Base-by-base conservation (phyloP, 352 stramenopile genomes). In the Plasmopara halstedii region DNA sequence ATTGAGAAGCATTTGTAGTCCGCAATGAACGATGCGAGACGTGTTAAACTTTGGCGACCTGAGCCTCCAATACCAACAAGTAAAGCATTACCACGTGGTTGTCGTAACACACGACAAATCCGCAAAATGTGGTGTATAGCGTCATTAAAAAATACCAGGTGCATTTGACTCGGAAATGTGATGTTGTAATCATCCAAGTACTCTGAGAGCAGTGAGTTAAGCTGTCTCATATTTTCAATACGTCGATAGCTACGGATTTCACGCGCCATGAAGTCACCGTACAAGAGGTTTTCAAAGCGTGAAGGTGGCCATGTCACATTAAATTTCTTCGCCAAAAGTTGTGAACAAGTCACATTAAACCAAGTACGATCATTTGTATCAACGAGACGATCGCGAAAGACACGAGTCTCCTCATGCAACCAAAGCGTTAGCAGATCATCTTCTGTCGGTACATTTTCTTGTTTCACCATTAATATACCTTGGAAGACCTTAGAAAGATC, bases 161-260 rank as follows among this genome's bases (percentile, higher is more conserved):
- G 78, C 88, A 97, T 97, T 29, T 93, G 80, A 31, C 70, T 92
- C 10, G 88, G 77, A 47, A 95, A 96, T 18, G 81, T 95, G 46
- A 97, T 83, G 55, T 97, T 97, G 58, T 97, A 97, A 64, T 97
- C 90, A 51, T 97, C 90, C 5, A 97, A 47, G 47, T 95, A 95
- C 48, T 97, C 84, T 33, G 75, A 62, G 2, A 97, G 62, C n/a
- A 96, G 54, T 2, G 58, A 64, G 36, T 91, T 80, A 2, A 95
- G 52, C n/a, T 70, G 70, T 9, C 41, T 50, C 6, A 94, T 54
- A 39, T 89, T 78, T 11, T 81, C 62, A 0, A 96, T 64, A 8
- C 75, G 70, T 3, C 72, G 55, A 45, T 95, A 96, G 9, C 63
- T 74, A 19, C 77, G 73, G 47, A 88, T 80, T 31, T 90, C 83